Conservation (phyloP, 257 asterid species). For the Solanum dulcamara region DNA sequence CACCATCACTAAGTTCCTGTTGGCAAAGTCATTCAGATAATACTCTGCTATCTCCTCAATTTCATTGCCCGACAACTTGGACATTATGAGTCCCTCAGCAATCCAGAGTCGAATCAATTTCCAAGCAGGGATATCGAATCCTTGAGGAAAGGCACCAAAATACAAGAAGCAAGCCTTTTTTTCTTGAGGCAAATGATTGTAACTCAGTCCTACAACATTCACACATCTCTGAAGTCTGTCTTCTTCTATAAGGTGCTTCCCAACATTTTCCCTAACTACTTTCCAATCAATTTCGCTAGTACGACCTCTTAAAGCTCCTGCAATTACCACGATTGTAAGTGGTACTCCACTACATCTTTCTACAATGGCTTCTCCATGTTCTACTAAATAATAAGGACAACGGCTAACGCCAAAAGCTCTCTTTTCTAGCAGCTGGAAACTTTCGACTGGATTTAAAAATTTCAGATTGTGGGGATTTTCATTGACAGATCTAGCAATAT, state of each 20-base stretch:
- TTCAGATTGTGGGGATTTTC: slow-evolving; percentile 14
- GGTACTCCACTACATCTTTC: slow-evolving; percentile 25
- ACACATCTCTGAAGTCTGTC: neutral
- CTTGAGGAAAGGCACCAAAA: slow-evolving; percentile 14
- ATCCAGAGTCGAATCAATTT: slow-evolving; percentile 9
- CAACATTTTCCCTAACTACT: slow-evolving; percentile 4
- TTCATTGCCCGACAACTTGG: neutral
- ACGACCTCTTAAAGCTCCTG: slow-evolving; percentile 22
- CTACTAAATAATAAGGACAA: slow-evolving; percentile 10
- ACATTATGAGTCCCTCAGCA: slow-evolving; percentile 8
- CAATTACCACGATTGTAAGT: slow-evolving; percentile 36
- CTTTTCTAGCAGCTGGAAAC: slow-evolving; percentile 22
- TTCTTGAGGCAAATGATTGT: slow-evolving; percentile 1
- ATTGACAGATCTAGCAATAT: slow-evolving; percentile 16
- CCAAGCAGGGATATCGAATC: neutral
- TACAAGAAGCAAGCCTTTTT: slow-evolving; percentile 9
- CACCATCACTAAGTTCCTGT: slow-evolving; percentile 13
- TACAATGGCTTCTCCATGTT: slow-evolving; percentile 2
- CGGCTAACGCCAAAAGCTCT: slow-evolving; percentile 15
- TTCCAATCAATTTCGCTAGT: neutral
- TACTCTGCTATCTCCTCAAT: slow-evolving; percentile 8
- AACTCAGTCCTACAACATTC: neutral
- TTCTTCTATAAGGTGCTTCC: neutral
- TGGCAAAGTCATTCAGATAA: slow-evolving; percentile 1
- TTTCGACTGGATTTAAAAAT: slow-evolving; percentile 3